Conservation (phyloP, 257 asterid species). For the Capsicum pubescens region DNA sequence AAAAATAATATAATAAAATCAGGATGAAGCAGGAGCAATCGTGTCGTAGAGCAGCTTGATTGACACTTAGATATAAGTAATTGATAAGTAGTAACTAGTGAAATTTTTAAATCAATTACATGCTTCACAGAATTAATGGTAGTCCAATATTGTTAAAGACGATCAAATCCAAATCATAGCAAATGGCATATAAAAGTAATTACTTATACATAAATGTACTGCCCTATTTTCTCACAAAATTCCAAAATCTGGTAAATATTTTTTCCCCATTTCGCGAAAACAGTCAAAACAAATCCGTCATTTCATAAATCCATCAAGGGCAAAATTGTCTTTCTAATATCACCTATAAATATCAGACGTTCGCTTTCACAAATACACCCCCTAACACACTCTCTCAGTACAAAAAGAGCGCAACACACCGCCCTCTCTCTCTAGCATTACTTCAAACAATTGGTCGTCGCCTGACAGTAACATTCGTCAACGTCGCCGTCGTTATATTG, state of each 20-base stretch:
- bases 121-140: slow-evolving; percentile 27
- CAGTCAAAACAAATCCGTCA: slow-evolving; percentile 77
- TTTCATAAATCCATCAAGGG: slow-evolving; percentile 43
- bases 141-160: background rate
- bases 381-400: slow-evolving; percentile 26
- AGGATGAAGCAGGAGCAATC: no score
- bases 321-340: slow-evolving; percentile 35
- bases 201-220: background rate
- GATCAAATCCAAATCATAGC: slow-evolving; percentile 1
- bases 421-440: slow-evolving; percentile 23
- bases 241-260: slow-evolving; percentile 36
- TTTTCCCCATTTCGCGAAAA: slow-evolving; percentile 39
- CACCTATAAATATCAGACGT: slow-evolving; percentile 47
- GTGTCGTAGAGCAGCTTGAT: no score
- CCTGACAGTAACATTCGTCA: slow-evolving; percentile 24
- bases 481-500: slow-evolving; percentile 26
- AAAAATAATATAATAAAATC: no score
- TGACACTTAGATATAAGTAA: no score
- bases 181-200: slow-evolving; percentile 46
- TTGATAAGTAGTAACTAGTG: background rate
- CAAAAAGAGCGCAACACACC: slow-evolving; percentile 25
- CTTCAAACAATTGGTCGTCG: slow-evolving; percentile 12
- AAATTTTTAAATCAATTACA: slow-evolving; percentile 29
- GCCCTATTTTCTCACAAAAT: slow-evolving; percentile 24
- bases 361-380: slow-evolving; percentile 60